phyloP scores from a whole-genome alignment of 371 early-diverging fungal species.

The Dinochytrium kinnereticum region DNA sequence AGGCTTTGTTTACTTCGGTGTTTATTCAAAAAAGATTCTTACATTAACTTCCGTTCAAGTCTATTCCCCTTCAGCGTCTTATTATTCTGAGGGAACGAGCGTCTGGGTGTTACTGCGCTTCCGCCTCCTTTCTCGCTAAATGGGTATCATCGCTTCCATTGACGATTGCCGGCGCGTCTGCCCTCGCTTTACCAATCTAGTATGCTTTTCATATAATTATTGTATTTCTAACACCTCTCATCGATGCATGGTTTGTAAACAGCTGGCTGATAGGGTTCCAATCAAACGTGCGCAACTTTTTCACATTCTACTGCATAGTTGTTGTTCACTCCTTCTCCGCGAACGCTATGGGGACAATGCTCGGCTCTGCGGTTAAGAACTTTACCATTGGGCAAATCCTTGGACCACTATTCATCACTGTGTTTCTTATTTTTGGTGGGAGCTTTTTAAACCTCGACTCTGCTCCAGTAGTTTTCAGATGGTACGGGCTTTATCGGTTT shows the following conservation, averaged over 20 bases:
- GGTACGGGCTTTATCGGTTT: slow-evolving; percentile 26
- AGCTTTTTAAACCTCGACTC: slow-evolving; percentile 49
- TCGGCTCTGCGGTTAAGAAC: slow-evolving; percentile 51
- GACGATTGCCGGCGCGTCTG: slow-evolving; percentile 32
- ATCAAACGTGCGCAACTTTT: slow-evolving; percentile 31
- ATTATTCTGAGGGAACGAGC: slow-evolving; percentile 62
- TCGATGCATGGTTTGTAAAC: no score
- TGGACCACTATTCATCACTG: slow-evolving; percentile 51
- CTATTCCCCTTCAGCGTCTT: slow-evolving; percentile 48
- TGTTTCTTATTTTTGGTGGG: slow-evolving; percentile 61
- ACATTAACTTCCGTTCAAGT: not conserved
- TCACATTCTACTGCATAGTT: slow-evolving; percentile 47
- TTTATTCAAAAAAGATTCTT: slow-evolving; percentile 28
- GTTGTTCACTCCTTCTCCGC: slow-evolving; percentile 40
- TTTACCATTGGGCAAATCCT: slow-evolving; percentile 53
- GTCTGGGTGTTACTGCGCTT: slow-evolving; percentile 54
- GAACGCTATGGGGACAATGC: slow-evolving; percentile 48
- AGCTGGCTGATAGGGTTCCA: slow-evolving; percentile 40
- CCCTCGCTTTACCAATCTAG: slow-evolving; percentile 41
- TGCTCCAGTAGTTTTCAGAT: slow-evolving; percentile 49
- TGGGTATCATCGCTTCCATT: slow-evolving; percentile 45
- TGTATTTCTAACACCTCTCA: no score
- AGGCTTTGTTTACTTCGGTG: slow-evolving; percentile 29
- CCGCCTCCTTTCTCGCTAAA: slow-evolving; percentile 58
- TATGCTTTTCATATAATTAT: slow-evolving; percentile 20